phyloP scores from a whole-genome alignment of 306 rosid genomes.

The Glycine tomentella region DNA sequence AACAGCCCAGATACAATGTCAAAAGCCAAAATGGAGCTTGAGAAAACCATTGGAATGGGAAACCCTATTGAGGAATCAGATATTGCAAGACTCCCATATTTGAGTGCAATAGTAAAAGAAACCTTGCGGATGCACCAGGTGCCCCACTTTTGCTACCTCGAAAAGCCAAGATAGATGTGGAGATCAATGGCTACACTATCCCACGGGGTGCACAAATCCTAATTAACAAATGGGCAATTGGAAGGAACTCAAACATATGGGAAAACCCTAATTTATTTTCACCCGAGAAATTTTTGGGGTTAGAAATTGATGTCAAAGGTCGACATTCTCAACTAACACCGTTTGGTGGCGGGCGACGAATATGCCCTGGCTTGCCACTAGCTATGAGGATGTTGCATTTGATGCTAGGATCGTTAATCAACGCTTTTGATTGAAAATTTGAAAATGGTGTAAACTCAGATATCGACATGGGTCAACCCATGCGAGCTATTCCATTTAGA shows the following conservation, averaged over 20 bases:
- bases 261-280: constrained; percentile 21
- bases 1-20: constrained; percentile 14
- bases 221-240: constrained; percentile 44
- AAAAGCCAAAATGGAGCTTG: constrained; percentile 36
- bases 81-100: constrained; percentile 34
- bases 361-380: constrained; percentile 34
- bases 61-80: constrained; percentile 35
- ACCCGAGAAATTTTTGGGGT: constrained; percentile 41
- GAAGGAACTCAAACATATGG: constrained; percentile 37
- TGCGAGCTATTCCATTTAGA: constrained; percentile 28
- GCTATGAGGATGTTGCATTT: constrained; percentile 37
- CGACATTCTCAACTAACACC: constrained; percentile 42
- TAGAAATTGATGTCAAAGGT: constrained; percentile 37
- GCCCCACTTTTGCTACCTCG: background rate
- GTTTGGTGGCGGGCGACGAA: constrained; percentile 40
- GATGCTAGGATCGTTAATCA: constrained; percentile 41
- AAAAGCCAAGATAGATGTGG: too few species aligned
- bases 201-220: background rate
- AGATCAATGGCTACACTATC: too few species aligned
- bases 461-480: constrained; percentile 15
- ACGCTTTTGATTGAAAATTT: constrained; percentile 36
- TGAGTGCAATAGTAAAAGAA: constrained; percentile 42
- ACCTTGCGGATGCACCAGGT: constrained; percentile 38
- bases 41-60: constrained; percentile 28
- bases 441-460: constrained; percentile 1